These are phyloP conservation scores for Metschnikowia matae DNA, from an alignment of 805 yeast genomes.

Conservation along the genomic window DNA sequence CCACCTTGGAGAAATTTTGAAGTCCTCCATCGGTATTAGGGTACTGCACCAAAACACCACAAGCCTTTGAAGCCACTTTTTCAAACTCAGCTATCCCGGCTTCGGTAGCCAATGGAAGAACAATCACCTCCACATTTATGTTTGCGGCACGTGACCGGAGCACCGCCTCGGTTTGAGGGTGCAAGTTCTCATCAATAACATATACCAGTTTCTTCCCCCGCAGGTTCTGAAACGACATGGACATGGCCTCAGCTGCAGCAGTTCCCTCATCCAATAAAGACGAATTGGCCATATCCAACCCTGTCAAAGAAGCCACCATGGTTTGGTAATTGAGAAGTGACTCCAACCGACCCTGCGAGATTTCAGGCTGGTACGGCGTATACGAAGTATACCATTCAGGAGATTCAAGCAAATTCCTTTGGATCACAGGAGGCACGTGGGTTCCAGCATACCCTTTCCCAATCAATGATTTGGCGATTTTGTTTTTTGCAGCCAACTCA, in stretches of 20 bases:
- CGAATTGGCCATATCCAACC: constrained; percentile 91
- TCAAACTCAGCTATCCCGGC: constrained; percentile 27
- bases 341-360: constrained; percentile 94
- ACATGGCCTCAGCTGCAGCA: constrained; percentile 97
- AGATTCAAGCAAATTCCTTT: constrained; percentile 83
- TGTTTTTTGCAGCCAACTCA: constrained; percentile 70
- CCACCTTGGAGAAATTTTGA: constrained; percentile 48
- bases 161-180: constrained; percentile 83
- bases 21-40: constrained; percentile 79
- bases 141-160: constrained; percentile 75
- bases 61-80: constrained; percentile 36
- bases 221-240: constrained; percentile 63
- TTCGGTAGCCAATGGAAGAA: constrained; percentile 49
- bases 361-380: constrained; percentile 98
- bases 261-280: constrained; percentile 94
- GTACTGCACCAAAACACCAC: constrained; percentile 87
- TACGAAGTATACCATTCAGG: constrained; percentile 99
- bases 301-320: constrained; percentile 84
- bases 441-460: constrained; percentile 97
- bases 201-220: constrained; percentile 66
- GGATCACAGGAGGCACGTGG: constrained; percentile 83
- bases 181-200: constrained; percentile 71
- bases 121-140: constrained; percentile 59
- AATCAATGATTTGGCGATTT: constrained; percentile 67
- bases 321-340: constrained; percentile 90